phyloP scores from a whole-genome alignment of 257 asterid genomes.

The Marsdenia floribunda region DNA sequence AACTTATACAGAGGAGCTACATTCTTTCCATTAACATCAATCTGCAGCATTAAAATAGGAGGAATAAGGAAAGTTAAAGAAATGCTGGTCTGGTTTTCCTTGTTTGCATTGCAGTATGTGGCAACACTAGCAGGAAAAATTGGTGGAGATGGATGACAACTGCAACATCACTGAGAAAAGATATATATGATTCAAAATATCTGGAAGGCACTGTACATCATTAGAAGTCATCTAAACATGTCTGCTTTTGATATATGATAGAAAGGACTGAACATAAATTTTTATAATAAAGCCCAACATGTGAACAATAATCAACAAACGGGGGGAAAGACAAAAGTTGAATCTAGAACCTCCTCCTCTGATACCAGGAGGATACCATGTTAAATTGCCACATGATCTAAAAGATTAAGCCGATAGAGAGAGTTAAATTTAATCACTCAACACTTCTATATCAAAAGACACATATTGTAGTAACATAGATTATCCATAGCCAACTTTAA shows the following conservation, averaged over 20 bases:
- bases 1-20: slow-evolving; percentile 69
- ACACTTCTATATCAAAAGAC: neutral
- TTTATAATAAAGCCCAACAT: too few species aligned
- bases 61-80: neutral
- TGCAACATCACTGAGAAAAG: neutral
- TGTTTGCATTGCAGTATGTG: neutral
- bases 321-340: too few species aligned
- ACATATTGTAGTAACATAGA: neutral
- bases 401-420: too few species aligned
- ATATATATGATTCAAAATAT: neutral
- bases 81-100: neutral
- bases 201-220: neutral
- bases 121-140: neutral
- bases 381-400: too few species aligned
- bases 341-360: too few species aligned
- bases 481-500: neutral
- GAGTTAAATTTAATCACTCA: too few species aligned
- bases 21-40: slow-evolving; percentile 75
- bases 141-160: neutral
- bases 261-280: too few species aligned
- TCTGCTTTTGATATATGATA: neutral
- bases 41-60: slow-evolving; percentile 21
- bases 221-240: neutral
- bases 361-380: too few species aligned
- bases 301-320: too few species aligned